phyloP scores from a whole-genome alignment of 495 filamentous ascomycete species.

The Xylaria sp. region DNA sequence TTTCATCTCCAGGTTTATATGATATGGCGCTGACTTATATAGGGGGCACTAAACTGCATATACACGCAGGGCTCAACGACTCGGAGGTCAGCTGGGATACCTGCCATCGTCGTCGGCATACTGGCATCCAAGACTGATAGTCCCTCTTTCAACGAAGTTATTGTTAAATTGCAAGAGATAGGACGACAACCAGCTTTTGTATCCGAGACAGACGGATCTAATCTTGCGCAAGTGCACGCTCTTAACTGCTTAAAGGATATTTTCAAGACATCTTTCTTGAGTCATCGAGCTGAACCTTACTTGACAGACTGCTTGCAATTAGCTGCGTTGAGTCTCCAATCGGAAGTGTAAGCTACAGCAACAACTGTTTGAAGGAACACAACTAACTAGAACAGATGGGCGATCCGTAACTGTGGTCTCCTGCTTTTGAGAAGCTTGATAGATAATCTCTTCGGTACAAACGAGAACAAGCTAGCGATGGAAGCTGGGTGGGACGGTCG shows the following conservation, averaged over 20 bases:
- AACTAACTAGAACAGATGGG: conserved; percentile 67
- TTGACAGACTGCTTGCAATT: conserved; percentile 76
- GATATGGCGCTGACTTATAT: conserved; percentile 6
- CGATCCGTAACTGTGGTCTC: conserved; percentile 89
- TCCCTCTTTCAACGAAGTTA: conserved; percentile 60
- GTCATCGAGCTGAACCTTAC: conserved; percentile 66
- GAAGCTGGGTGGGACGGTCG: conserved; percentile 59
- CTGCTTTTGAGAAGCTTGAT: conserved; percentile 86
- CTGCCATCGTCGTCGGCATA: conserved; percentile 80
- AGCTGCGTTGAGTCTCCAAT: conserved; percentile 73
- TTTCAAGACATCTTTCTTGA: conserved; percentile 78
- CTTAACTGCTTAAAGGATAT: conserved; percentile 90
- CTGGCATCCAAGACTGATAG: conserved; percentile 61
- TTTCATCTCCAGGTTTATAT: background rate
- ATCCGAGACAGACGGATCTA: conserved; percentile 64
- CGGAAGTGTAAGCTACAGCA: conserved; percentile 63
- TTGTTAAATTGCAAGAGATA: conserved; percentile 57
- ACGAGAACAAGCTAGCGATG: conserved; percentile 59
- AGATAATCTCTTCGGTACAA: conserved; percentile 73
- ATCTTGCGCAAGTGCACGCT: conserved; percentile 90
- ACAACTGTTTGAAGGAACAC: conserved; percentile 28
- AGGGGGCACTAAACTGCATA: conserved; percentile 70
- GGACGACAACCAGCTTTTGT: conserved; percentile 59
- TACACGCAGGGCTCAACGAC: conserved; percentile 79
- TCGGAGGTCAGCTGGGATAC: conserved; percentile 88